Conservation (phyloP, 2,329 filamentous ascomycete genomes). For the Nemania sp. region DNA sequence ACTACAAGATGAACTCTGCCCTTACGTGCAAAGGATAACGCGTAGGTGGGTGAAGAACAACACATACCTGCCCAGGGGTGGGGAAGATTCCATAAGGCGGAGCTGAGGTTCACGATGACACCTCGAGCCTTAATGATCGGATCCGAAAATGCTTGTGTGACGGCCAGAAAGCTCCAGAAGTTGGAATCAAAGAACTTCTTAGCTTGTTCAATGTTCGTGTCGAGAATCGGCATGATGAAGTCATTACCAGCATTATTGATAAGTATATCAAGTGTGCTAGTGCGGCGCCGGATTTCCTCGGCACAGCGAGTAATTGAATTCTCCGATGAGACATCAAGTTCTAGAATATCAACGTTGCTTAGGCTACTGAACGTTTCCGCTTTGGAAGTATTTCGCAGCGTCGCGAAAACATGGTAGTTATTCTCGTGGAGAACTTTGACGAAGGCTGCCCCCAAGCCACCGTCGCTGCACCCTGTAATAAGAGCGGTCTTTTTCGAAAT, state of each 20-base stretch:
- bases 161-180: neutral
- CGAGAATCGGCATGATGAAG: conserved; percentile 18
- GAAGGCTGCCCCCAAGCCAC: conserved; percentile 10
- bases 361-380: neutral
- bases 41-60: neutral
- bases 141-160: conserved; percentile 5
- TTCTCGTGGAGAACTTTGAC: neutral
- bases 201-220: conserved; percentile 7
- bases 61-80: conserved; percentile 3
- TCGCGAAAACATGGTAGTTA: conserved; percentile 13
- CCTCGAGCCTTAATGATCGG: conserved; percentile 1
- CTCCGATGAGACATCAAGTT: conserved; percentile 3
- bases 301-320: neutral
- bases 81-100: neutral
- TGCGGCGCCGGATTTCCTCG: neutral
- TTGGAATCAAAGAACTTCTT: conserved; percentile 14
- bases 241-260: conserved; percentile 21
- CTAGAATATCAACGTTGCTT: neutral
- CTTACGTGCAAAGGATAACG: no score
- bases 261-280: conserved; percentile 13
- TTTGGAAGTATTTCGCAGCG: conserved; percentile 5
- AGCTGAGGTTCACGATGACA: conserved; percentile 4
- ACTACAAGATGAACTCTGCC: neutral
- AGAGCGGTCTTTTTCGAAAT: conserved; percentile 6
- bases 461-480: conserved; percentile 18